phyloP scores from a whole-genome alignment of 108 stramenopile species.

The Phaeodactylum tricornutum region DNA sequence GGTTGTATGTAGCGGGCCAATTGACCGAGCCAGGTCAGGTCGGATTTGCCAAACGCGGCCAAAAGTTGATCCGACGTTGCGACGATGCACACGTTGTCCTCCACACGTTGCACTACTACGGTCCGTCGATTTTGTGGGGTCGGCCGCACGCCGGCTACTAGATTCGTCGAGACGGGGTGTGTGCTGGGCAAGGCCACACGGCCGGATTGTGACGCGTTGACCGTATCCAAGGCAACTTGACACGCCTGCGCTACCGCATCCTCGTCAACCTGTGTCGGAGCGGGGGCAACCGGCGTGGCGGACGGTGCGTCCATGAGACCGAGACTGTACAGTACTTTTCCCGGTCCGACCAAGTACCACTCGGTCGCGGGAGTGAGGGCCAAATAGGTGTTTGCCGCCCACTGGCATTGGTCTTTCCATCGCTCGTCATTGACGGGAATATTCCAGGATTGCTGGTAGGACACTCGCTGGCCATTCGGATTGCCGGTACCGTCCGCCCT shows the following conservation, averaged over 20 bases:
- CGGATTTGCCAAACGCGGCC: slow-evolving; percentile 51
- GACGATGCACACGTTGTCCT: slow-evolving; percentile 38
- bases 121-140: slow-evolving; percentile 13
- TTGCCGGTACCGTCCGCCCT: neutral
- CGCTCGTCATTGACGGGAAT: slow-evolving; percentile 4
- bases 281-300: no score
- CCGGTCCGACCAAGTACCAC: slow-evolving; percentile 16
- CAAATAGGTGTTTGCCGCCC: slow-evolving; percentile 37
- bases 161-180: slow-evolving; percentile 38
- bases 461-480: neutral
- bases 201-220: slow-evolving; percentile 31
- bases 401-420: slow-evolving; percentile 23
- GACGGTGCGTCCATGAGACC: neutral
- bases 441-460: slow-evolving; percentile 16
- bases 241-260: neutral
- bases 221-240: slow-evolving; percentile 19
- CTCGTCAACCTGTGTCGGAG: neutral
- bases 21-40: slow-evolving; percentile 67
- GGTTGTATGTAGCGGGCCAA: slow-evolving; percentile 31
- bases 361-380: slow-evolving; percentile 42
- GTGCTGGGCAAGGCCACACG: slow-evolving; percentile 47
- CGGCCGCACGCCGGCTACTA: slow-evolving; percentile 6
- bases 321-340: slow-evolving; percentile 13
- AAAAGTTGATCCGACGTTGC: slow-evolving; percentile 55
- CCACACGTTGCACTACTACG: slow-evolving; percentile 60